Evolutionary conservation across 2,329 filamentous ascomycete genomes (phyloP), one percentile per base, ranked within the genome.

Genomic region (Colletotrichum agaves): DNA sequence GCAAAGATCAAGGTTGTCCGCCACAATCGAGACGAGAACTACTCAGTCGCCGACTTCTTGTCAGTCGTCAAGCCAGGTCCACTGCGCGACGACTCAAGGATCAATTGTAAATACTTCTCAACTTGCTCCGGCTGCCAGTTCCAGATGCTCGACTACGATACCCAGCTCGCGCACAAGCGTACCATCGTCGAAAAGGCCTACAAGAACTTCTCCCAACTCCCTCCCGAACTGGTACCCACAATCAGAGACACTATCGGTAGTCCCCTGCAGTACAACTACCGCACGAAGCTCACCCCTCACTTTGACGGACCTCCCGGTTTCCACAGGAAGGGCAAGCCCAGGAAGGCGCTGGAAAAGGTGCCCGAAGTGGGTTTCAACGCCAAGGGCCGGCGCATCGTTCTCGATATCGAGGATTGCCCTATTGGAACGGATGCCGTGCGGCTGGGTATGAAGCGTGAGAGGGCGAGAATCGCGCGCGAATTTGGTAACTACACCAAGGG

Each of bases 401-500:
- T 99, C 70, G 96, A 99, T 76, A 98, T 99, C 71, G 96, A 99
- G 78, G 94, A 98, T 77, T 99, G 96, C 73, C 96, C 96, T 5
- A 97, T 99, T 69, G 96, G 93, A 57, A 99, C 96, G 2, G 90
- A 93, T 33, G 92, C 92, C 41, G 91, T 99, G 15, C 87, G 93
- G 27, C 84, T 87, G 71, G 96, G 95, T 27, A 89, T 98, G 83
- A 89, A 86, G 73, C 85, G 87, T 7, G 95, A 98, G 82, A 85
- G 95, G n/a, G 85, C 87, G 74, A 88, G 92, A 64, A 93, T 98
- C 72, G 85, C 85, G 1, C 81, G 85, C 23, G 91, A 96, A 70
- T 88, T 93, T 62, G 78, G 83, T 15, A 88, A 88, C 31, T 98
- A 94, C 82, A 87, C 87, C 70, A 89, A 88, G 67, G 96, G 96